Percentiles rank a stretch among this genome's conserved stretches.
Evolutionary conservation across 2,329 filamentous ascomycete genomes (phyloP).

Genomic region (Seiridium unicorne): DNA sequence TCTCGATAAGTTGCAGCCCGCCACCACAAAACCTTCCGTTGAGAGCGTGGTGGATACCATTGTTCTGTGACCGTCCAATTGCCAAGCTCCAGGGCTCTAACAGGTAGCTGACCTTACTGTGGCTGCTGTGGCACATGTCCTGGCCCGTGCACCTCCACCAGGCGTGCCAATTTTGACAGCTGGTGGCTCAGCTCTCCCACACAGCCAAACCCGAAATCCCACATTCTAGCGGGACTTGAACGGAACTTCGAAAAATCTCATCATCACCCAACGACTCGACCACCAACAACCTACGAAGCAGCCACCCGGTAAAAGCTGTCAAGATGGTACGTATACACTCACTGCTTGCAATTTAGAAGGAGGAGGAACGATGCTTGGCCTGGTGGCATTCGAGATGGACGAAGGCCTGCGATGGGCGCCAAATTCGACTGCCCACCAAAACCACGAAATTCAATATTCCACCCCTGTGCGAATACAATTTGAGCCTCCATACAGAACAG

Average conservation of each 20-base stretch:
- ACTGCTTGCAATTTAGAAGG: neutral
- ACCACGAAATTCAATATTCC: neutral
- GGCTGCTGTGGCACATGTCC: neutral
- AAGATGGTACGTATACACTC: slow-evolving; percentile 39
- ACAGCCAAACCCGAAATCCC: slow-evolving; percentile 7
- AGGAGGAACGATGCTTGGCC: neutral
- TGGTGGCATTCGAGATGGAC: neutral
- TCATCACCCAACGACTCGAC: slow-evolving; percentile 13
- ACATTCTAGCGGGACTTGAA: slow-evolving; percentile 5
- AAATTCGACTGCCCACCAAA: neutral
- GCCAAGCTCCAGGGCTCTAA: no score
- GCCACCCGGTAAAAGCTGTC: slow-evolving; percentile 42
- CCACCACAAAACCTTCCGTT: no score
- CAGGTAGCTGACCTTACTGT: no score
- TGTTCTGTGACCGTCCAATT: no score
- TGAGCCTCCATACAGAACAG: neutral
- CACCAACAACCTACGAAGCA: slow-evolving; percentile 15
- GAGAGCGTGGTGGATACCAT: no score
- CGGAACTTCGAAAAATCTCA: slow-evolving; percentile 3
- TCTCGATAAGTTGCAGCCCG: no score
- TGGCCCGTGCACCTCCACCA: neutral
- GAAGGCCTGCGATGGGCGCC: neutral
- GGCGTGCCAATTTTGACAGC: neutral
- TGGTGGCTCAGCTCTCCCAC: neutral
- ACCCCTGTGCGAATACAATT: neutral